Evolutionary conservation across 345 rosid genomes (phyloP).

Genomic region (Aurinia saxatilis): DNA sequence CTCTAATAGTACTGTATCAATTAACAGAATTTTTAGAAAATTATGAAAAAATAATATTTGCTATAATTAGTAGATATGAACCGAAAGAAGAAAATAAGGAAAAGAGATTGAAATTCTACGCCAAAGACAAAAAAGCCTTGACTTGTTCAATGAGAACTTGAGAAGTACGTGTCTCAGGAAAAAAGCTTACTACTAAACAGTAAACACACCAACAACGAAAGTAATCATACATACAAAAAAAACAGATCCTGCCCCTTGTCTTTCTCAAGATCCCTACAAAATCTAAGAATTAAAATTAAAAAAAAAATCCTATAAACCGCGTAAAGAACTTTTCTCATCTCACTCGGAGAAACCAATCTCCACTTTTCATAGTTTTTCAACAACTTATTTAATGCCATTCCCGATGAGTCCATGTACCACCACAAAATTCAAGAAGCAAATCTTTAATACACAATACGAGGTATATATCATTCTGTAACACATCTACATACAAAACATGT

Average conservation of each 20-base stretch:
- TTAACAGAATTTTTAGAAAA: no score
- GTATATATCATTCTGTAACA: background rate
- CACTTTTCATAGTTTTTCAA: constrained; percentile 6
- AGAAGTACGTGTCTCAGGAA: constrained; percentile 12
- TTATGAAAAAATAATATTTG: no score
- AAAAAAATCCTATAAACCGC: constrained; percentile 5
- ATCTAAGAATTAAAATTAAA: background rate
- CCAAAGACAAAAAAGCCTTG: constrained; percentile 11
- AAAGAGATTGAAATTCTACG: constrained; percentile 21
- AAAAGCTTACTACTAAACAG: constrained; percentile 4
- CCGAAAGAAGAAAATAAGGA: background rate
- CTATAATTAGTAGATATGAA: background rate
- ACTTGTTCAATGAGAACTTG: constrained; percentile 7
- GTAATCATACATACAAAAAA: background rate
- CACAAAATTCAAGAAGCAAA: background rate
- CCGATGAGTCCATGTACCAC: background rate
- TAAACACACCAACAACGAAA: constrained; percentile 7
- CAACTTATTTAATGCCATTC: constrained; percentile 17
- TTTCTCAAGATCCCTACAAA: constrained; percentile 6
- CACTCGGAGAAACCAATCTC: constrained; percentile 45
- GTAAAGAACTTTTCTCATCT: constrained; percentile 38
- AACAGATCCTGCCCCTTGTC: background rate
- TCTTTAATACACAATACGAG: background rate
- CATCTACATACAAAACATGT: constrained; percentile 1
- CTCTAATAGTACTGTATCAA: no score